Percentiles rank a stretch among this genome's conserved stretches.
phyloP scores from a whole-genome alignment of 148 eudicot species.

The Tetragonia tetragonoides region DNA sequence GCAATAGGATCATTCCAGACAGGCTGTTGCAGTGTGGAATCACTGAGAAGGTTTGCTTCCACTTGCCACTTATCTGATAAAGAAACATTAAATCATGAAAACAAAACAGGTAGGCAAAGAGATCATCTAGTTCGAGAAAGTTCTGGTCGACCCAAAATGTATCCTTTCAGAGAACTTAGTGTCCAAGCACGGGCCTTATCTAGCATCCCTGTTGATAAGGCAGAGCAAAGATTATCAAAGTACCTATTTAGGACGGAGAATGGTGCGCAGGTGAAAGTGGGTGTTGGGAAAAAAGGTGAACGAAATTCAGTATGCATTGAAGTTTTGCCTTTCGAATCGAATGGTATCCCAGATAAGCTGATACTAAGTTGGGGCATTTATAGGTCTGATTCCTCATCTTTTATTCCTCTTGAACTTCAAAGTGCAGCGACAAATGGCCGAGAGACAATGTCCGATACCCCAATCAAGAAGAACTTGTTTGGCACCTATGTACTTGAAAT shows the following conservation, averaged over 20 bases:
- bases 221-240: slow-evolving; percentile 35
- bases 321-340: slow-evolving; percentile 40
- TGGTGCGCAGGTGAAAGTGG: slow-evolving; percentile 69
- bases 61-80: slow-evolving; percentile 16
- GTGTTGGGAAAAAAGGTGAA: slow-evolving; percentile 45
- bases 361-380: slow-evolving; percentile 74
- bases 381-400: slow-evolving; percentile 67
- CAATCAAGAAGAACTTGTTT: slow-evolving; percentile 39
- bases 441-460: slow-evolving; percentile 41
- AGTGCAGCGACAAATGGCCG: slow-evolving; percentile 29
- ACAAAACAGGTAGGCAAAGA: slow-evolving; percentile 25
- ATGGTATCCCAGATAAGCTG: slow-evolving; percentile 36
- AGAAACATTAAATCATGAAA: slow-evolving; percentile 27
- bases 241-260: slow-evolving; percentile 60
- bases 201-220: slow-evolving; percentile 33
- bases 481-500: slow-evolving; percentile 52
- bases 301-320: slow-evolving; percentile 59
- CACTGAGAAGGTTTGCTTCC: slow-evolving; percentile 29
- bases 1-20: slow-evolving; percentile 31
- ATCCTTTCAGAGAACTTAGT: slow-evolving; percentile 23
- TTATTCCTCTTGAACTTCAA: slow-evolving; percentile 54
- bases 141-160: slow-evolving; percentile 16
- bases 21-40: slow-evolving; percentile 21
- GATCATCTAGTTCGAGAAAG: slow-evolving; percentile 22
- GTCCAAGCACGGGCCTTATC: slow-evolving; percentile 40